Evolutionary conservation across 2,329 filamentous ascomycete genomes (phyloP), one percentile per base, ranked within the genome.

Genomic region (Dothistroma pini): DNA sequence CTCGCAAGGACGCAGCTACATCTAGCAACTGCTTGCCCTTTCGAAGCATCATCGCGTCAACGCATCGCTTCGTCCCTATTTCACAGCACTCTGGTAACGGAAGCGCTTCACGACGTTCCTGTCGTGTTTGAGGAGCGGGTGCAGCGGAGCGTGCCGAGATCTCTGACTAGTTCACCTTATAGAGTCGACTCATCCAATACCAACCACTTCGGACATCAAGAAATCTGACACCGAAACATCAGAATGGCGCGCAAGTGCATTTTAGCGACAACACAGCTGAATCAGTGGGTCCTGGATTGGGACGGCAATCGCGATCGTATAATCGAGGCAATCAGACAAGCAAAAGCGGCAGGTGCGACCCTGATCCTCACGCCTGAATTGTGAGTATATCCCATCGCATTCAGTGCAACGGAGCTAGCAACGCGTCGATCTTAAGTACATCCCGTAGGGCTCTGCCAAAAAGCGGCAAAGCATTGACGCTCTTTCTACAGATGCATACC

Each of bases 261-360:
- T 19, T 73, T 81, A 47, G 78, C 79, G 58, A 81, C 79, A 57
- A 78, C 75, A 25, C 72, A 76, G 56, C 71, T 78, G 31, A 77
- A 78, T 64, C 76, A 78, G 65, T 78, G 75, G 75, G 71, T 83
- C 25, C 25, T 29, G 25, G 25, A 29, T 6, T 38, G 14, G 34
- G 78, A 83, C 63, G 86, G 86, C 41, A 90, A 90, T 69, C 74
- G 79, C 1, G 79, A 81, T 54, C 79, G 88, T 19, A 89, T 90
- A 64, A 80, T 86, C 19, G 79, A 88, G 71, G 86, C 83, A 58
- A 86, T 89, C 66, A 78, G 75, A 38, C 59, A 76, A 59, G 86
- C 87, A 19, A 89, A 89, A 73, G 77, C 76, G 52, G 78, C 79
- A 2, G 84, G 85, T 29, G 86, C 87, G n/a, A 83, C 79, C 10